Conservation (phyloP, 768 basidiomycete genomes). For the Favolaschia claudopus region DNA sequence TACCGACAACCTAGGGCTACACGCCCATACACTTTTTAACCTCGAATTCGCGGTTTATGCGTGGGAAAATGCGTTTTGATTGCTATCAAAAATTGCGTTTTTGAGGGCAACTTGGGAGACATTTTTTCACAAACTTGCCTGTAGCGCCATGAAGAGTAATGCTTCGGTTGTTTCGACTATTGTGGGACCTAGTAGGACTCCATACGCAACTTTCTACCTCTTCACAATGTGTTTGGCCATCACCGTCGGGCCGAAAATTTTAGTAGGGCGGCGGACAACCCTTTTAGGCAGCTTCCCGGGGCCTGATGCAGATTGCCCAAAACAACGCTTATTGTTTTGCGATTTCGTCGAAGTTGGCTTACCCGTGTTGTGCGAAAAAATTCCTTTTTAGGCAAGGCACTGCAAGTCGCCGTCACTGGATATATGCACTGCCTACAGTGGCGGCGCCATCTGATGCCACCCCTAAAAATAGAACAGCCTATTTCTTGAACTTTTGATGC, state of each 20-base stretch:
- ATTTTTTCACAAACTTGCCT: background rate
- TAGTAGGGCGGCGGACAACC: constrained; percentile 1
- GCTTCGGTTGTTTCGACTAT: background rate
- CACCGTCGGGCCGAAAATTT: background rate
- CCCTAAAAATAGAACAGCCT: no score
- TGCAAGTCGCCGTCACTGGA: no score
- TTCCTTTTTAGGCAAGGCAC: no score
- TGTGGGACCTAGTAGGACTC: background rate
- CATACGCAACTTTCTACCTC: constrained; percentile 1
- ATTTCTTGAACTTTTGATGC: no score
- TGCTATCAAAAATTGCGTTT: background rate
- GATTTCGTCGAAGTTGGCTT: no score
- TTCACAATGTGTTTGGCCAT: background rate
- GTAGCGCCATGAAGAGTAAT: background rate
- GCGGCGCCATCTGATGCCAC: no score
- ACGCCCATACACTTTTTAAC: background rate
- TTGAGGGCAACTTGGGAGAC: background rate
- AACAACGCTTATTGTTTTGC: no score
- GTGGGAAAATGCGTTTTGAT: background rate
- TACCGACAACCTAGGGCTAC: background rate
- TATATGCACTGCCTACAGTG: no score
- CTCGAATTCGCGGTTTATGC: background rate
- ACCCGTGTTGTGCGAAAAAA: no score
- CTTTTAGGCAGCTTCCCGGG: no score
- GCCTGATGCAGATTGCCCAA: no score